Conservation (phyloP, 306 rosid species). For the Citrullus colocynthis region DNA sequence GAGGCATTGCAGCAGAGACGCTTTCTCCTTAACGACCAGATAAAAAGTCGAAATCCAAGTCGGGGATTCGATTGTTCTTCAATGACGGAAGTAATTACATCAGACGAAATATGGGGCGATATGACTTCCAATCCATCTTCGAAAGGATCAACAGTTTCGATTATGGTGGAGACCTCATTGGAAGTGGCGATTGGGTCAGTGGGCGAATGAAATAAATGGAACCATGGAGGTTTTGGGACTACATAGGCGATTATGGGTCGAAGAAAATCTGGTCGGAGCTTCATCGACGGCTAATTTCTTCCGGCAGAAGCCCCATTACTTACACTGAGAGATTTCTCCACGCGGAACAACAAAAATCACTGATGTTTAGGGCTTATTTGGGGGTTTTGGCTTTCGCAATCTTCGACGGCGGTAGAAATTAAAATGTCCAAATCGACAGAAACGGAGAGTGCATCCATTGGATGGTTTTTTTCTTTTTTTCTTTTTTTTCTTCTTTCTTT, state of each 20-base stretch:
- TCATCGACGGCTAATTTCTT: not conserved
- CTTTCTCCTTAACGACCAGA: conserved; percentile 43
- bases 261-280: not conserved
- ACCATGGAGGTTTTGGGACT: conserved; percentile 13
- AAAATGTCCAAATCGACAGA: no score
- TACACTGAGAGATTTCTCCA: not conserved
- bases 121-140: conserved; percentile 8
- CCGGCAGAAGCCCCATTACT: not conserved
- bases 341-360: not conserved
- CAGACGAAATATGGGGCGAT: conserved; percentile 1
- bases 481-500: no score
- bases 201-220: conserved; percentile 6
- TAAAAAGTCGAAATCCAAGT: conserved; percentile 38
- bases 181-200: not conserved
- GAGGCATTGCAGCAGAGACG: conserved; percentile 4
- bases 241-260: not conserved
- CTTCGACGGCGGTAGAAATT: not conserved
- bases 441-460: not conserved
- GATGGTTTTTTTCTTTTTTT: no score
- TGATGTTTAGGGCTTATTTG: not conserved
- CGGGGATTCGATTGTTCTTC: conserved; percentile 13
- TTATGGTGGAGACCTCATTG: conserved; percentile 19
- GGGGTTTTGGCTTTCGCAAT: not conserved
- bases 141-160: conserved; percentile 8
- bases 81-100: conserved; percentile 7